Evolutionary conservation across 805 yeast species (phyloP).

Genomic region (Candida hispaniensis): DNA sequence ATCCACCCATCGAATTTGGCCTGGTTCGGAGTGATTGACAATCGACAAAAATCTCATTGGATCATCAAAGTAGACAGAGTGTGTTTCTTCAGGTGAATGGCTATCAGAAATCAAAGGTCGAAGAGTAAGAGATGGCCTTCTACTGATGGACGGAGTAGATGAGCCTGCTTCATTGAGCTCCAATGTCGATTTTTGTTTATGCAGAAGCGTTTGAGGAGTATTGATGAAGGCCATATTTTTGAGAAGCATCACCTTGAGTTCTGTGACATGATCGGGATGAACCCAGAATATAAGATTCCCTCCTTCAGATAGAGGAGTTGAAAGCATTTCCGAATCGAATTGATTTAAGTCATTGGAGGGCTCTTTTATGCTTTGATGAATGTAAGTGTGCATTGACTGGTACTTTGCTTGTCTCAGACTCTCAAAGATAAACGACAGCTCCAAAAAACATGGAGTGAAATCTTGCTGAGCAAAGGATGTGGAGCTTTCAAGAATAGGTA

Average conservation of each 20-base stretch:
- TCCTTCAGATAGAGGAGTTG: constrained; percentile 27
- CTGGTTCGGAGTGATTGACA: constrained; percentile 32
- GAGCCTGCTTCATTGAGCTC: constrained; percentile 3
- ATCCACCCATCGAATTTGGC: constrained; percentile 27
- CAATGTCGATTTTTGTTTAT: constrained; percentile 11
- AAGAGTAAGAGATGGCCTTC: constrained; percentile 11
- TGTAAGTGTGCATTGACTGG: constrained; percentile 15
- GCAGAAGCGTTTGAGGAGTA: constrained; percentile 11
- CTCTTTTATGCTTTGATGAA: not conserved
- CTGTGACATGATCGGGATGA: constrained; percentile 50
- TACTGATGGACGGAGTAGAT: constrained; percentile 1
- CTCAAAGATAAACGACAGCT: constrained; percentile 45
- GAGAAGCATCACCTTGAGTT: constrained; percentile 39
- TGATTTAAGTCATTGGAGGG: constrained; percentile 6
- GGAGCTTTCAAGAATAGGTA: constrained; percentile 33
- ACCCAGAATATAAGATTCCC: constrained; percentile 39
- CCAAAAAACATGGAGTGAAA: constrained; percentile 49
- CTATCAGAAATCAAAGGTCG: constrained; percentile 1
- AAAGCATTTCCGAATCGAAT: constrained; percentile 28
- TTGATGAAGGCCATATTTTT: constrained; percentile 12
- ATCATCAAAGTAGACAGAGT: constrained; percentile 30
- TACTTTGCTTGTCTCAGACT: constrained; percentile 31
- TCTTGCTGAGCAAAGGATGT: constrained; percentile 52
- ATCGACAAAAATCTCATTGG: constrained; percentile 30
- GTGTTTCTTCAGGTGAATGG: constrained; percentile 17